Evolutionary conservation across 495 filamentous ascomycete species (phyloP).

Genomic region (Glutinoglossum americanum): DNA sequence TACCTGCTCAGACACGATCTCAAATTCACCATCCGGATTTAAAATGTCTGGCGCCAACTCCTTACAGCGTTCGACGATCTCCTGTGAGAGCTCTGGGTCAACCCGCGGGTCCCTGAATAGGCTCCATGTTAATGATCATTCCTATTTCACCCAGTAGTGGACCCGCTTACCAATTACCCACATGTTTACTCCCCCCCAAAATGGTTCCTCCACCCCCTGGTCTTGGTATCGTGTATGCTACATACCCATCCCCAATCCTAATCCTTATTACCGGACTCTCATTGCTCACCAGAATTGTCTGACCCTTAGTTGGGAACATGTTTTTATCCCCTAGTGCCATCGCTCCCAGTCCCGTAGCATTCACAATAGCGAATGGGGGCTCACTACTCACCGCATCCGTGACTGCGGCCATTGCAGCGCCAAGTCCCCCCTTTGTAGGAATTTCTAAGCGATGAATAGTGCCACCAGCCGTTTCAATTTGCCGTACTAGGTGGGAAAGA

Average conservation of each 20-base stretch:
- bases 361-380: constrained; percentile 7
- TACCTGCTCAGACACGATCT: constrained; percentile 18
- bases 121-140: neutral
- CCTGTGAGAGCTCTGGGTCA: constrained; percentile 3
- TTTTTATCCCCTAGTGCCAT: constrained; percentile 10
- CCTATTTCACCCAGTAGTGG: neutral
- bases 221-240: constrained; percentile 17
- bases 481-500: constrained; percentile 11
- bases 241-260: constrained; percentile 7
- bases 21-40: constrained; percentile 16
- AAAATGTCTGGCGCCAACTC: constrained; percentile 17
- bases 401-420: neutral
- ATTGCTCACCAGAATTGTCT: constrained; percentile 17
- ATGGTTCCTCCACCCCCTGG: constrained; percentile 17
- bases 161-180: constrained; percentile 13
- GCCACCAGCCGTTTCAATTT: constrained; percentile 6
- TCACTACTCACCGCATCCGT: neutral
- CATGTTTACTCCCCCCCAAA: constrained; percentile 19
- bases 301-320: constrained; percentile 17
- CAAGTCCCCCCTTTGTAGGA: neutral
- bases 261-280: constrained; percentile 7
- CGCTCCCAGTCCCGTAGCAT: constrained; percentile 17
- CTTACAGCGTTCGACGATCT: constrained; percentile 15
- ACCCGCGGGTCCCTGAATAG: neutral
- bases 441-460: constrained; percentile 4